phyloP scores from a whole-genome alignment of 352 stramenopile genomes.

The Pythium insidiosum region DNA sequence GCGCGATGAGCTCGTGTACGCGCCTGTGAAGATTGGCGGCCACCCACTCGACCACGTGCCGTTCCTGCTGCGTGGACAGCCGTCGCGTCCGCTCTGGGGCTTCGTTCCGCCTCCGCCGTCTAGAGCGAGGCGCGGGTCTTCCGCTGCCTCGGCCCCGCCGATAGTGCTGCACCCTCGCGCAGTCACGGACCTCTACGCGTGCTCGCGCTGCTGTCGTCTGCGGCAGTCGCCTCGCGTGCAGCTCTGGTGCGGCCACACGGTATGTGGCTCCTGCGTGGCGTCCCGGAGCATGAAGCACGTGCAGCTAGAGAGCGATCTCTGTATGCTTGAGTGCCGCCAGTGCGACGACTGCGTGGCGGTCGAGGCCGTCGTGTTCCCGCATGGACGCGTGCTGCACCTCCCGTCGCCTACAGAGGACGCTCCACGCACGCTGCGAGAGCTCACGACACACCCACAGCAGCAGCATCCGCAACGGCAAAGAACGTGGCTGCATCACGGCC shows the following conservation, averaged over 20 bases:
- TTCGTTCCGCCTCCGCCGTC: conserved; percentile 11
- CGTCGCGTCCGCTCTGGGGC: conserved; percentile 49
- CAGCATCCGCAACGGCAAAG: no score
- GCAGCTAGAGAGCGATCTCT: conserved; percentile 10
- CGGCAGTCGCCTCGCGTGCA: conserved; percentile 51
- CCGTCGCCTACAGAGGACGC: conserved; percentile 15
- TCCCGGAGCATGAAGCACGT: conserved; percentile 32
- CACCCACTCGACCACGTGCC: conserved; percentile 72
- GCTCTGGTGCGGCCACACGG: conserved; percentile 49
- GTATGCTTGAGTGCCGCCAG: conserved; percentile 42
- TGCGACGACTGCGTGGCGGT: conserved; percentile 45
- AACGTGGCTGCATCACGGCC: no score
- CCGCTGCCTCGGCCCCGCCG: neutral
- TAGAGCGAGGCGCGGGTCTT: neutral
- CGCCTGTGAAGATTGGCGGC: conserved; percentile 67
- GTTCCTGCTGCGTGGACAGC: conserved; percentile 47
- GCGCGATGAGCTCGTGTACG: conserved; percentile 39
- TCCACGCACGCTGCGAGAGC: conserved; percentile 23
- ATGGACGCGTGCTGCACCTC: conserved; percentile 42
- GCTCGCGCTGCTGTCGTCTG: conserved; percentile 41
- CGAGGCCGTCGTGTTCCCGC: conserved; percentile 44
- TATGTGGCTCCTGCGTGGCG: conserved; percentile 51
- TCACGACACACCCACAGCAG: conserved; percentile 11
- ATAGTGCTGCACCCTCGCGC: neutral
- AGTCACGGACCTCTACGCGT: conserved; percentile 46